These are phyloP conservation scores for Volvariella volvacea DNA, from an alignment of 1,284 basidiomycete genomes.

Conservation along the genomic window DNA sequence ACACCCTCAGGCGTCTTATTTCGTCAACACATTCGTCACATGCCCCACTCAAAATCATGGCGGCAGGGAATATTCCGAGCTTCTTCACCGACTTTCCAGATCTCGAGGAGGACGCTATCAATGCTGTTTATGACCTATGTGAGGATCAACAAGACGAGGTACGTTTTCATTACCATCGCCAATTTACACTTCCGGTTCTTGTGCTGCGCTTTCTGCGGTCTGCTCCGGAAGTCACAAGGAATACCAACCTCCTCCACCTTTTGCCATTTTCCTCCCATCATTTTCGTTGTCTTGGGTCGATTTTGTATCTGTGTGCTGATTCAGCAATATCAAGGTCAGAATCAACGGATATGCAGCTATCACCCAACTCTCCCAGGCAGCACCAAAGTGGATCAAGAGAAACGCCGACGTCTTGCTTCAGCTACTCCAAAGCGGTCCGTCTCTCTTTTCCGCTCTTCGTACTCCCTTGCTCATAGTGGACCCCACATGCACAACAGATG, in stretches of 20 bases:
- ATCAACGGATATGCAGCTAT: slow-evolving; percentile 61
- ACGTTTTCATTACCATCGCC: too few species aligned
- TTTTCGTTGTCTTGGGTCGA: too few species aligned
- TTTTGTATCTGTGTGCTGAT: too few species aligned
- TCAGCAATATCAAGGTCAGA: slow-evolving; percentile 41
- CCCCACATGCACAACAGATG: slow-evolving; percentile 35
- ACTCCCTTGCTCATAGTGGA: neutral
- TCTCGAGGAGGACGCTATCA: slow-evolving; percentile 64
- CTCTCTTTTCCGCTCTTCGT: too few species aligned
- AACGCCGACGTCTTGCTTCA: slow-evolving; percentile 70
- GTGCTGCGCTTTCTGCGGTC: neutral
- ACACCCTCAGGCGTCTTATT: slow-evolving; percentile 27
- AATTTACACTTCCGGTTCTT: slow-evolving; percentile 9
- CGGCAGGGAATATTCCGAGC: slow-evolving; percentile 47
- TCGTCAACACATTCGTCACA: slow-evolving; percentile 25
- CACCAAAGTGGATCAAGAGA: slow-evolving; percentile 55
- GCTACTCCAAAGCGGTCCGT: slow-evolving; percentile 66
- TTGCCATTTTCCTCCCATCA: too few species aligned
- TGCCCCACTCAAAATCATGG: slow-evolving; percentile 43
- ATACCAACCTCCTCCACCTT: too few species aligned
- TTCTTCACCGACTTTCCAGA: slow-evolving; percentile 64
- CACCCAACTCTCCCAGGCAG: slow-evolving; percentile 51
- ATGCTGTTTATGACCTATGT: slow-evolving; percentile 69
- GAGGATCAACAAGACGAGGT: slow-evolving; percentile 59
- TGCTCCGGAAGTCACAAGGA: too few species aligned